Conservation (phyloP, 2,329 filamentous ascomycete genomes). For the Delphinella strobiligena region DNA sequence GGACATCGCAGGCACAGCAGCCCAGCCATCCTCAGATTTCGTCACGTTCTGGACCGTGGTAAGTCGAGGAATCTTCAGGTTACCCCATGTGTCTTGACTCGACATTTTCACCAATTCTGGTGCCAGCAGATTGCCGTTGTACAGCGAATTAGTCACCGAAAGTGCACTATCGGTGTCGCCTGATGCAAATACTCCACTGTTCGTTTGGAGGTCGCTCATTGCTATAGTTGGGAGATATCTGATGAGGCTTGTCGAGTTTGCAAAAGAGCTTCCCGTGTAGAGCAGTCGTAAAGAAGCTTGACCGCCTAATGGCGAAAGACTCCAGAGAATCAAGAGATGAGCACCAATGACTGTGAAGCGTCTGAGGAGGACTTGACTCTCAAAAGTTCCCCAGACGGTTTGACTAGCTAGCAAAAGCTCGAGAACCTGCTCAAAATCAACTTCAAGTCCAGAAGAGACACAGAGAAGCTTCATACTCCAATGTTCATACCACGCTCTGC, state of each 20-base stretch:
- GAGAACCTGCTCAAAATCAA: slow-evolving; percentile 17
- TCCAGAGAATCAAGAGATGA: slow-evolving; percentile 23
- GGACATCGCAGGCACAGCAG: slow-evolving; percentile 10
- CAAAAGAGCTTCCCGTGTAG: slow-evolving; percentile 6
- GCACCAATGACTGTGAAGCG: slow-evolving; percentile 20
- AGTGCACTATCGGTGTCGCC: slow-evolving; percentile 1
- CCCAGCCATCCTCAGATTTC: slow-evolving; percentile 16
- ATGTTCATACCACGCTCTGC: slow-evolving; percentile 22
- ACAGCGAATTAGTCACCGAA: slow-evolving; percentile 13
- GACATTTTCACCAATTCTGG: slow-evolving; percentile 16
- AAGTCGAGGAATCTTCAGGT: slow-evolving; percentile 22
- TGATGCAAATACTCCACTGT: neutral
- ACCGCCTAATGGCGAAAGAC: slow-evolving; percentile 24
- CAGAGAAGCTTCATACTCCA: slow-evolving; percentile 15
- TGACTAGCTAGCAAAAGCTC: slow-evolving; percentile 25
- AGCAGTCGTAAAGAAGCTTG: slow-evolving; percentile 24
- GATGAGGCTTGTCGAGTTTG: slow-evolving; percentile 6
- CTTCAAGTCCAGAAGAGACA: no score
- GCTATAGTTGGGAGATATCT: slow-evolving; percentile 16
- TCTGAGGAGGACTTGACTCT: slow-evolving; percentile 22
- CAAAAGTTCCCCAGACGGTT: slow-evolving; percentile 24
- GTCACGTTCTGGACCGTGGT: slow-evolving; percentile 8
- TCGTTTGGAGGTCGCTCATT: neutral
- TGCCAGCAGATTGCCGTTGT: slow-evolving; percentile 17
- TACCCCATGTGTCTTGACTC: slow-evolving; percentile 21